Base-by-base conservation (phyloP, 2,329 filamentous ascomycete genomes). In the Furcasterigmium sp. region DNA sequence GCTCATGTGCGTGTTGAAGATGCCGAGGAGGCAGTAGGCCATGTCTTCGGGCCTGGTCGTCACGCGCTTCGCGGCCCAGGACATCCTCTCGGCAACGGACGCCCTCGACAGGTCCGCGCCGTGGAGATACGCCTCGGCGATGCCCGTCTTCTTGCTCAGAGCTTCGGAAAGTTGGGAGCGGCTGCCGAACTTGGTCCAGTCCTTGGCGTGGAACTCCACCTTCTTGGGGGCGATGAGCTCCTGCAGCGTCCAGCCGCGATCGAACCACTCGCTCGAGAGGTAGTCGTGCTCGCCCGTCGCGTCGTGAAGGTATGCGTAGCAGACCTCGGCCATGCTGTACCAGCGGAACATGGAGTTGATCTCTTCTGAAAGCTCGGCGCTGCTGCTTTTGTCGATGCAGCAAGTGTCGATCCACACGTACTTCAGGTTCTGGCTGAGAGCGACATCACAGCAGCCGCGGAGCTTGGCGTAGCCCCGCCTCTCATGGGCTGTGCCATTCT, bases 1-100 rank as follows among this genome's bases (percentile, higher is more conserved):
- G 6, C 58, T 52, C 49, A 64, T 59, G 20, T 56, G 57, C 18
- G 63, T 46, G 23, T 53, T 51, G 28, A 63, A 62, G 1, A 63
- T 26, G 0, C 61, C 61, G 5, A 63, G 38, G 3, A 64, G 43
- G 15, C 56, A 57, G 44, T 62, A 63, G 0, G 60, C 58, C 17
- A 50, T 39, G 41, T 64, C 59, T 30, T 62, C 55, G 36, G 39
- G 21, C 9, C 54, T 46, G 2, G 46, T 56, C 2, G 56, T 59
- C 20, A 47, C 18, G 15, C 60, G 44, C 3, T 37, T 34, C 3
- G 58, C 49, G n/a, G 55, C 58, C 61, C 60, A 63, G 3, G 53
- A 60, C 59, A 62, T 61, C 21, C 11, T 26, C 23, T 26, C 11
- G 23, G 23, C 23, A 11, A 58, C 40, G 30, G 32, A 35, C 32